These are phyloP conservation scores for Nadsonia fulvescens DNA, from an alignment of 805 yeast genomes.

Conservation along the genomic window DNA sequence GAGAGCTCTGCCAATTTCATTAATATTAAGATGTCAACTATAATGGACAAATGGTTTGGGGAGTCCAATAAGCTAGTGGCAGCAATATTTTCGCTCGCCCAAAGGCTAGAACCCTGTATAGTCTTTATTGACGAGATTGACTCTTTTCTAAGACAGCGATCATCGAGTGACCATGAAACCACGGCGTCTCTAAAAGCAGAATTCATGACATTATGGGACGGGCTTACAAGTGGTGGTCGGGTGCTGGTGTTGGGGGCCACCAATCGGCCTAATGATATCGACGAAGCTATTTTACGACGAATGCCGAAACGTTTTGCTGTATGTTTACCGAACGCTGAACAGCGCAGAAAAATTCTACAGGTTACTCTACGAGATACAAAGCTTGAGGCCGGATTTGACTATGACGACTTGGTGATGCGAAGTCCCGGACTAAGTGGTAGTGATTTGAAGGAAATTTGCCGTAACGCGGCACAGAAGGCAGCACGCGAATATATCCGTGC, in stretches of 20 bases:
- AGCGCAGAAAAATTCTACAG: slow-evolving; percentile 49
- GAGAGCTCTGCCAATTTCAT: slow-evolving; percentile 86
- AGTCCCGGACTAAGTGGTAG: slow-evolving; percentile 78
- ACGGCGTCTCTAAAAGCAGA: slow-evolving; percentile 89
- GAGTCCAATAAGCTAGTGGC: slow-evolving; percentile 86
- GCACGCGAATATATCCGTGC: slow-evolving; percentile 66
- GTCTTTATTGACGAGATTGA: slow-evolving; percentile 93
- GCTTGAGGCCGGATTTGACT: slow-evolving; percentile 41
- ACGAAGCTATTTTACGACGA: slow-evolving; percentile 78
- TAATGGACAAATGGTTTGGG: slow-evolving; percentile 99
- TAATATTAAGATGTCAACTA: slow-evolving; percentile 78
- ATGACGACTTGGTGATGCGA: slow-evolving; percentile 35
- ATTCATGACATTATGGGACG: slow-evolving; percentile 97
- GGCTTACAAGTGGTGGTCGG: slow-evolving; percentile 56
- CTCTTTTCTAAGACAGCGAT: slow-evolving; percentile 74
- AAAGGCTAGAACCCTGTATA: slow-evolving; percentile 82
- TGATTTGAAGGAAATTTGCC: slow-evolving; percentile 73
- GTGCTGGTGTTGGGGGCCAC: slow-evolving; percentile 88
- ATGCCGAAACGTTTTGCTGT: slow-evolving; percentile 81
- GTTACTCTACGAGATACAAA: slow-evolving; percentile 49
- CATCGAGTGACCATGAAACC: slow-evolving; percentile 79
- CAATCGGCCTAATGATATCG: slow-evolving; percentile 80
- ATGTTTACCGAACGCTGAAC: slow-evolving; percentile 45
- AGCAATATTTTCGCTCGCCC: slow-evolving; percentile 78
- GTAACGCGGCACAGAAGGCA: slow-evolving; percentile 82